phyloP scores from a whole-genome alignment of 441 rosid genomes.

The Populus hybrid region DNA sequence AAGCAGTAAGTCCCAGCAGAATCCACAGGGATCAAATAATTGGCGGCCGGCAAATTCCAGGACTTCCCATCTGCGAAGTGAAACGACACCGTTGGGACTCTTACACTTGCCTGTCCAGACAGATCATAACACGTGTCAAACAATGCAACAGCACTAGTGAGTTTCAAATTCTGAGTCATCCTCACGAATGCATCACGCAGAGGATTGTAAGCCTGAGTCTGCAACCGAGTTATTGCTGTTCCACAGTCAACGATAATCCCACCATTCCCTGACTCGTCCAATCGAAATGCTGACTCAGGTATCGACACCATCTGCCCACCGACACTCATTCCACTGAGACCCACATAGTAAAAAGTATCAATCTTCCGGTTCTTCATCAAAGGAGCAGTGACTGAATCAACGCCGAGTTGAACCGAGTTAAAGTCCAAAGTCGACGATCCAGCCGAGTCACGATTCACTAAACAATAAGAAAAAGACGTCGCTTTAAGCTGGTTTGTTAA shows the following conservation, averaged over 20 bases:
- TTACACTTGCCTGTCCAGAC: constrained; percentile 64
- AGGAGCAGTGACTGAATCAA: constrained; percentile 50
- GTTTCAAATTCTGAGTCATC: constrained; percentile 39
- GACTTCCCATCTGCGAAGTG: constrained; percentile 59
- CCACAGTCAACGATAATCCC: constrained; percentile 91
- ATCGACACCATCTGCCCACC: constrained; percentile 70
- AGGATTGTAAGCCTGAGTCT: constrained; percentile 60
- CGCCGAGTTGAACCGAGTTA: constrained; percentile 38
- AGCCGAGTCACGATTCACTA: constrained; percentile 65
- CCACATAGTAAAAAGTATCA: constrained; percentile 81
- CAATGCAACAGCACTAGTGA: constrained; percentile 63
- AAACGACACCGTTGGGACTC: constrained; percentile 84
- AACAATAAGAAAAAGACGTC: constrained; percentile 73
- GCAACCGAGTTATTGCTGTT: constrained; percentile 82
- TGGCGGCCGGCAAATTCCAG: constrained; percentile 71
- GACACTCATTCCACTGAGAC: constrained; percentile 72
- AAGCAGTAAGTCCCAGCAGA: constrained; percentile 72
- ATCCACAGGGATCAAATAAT: constrained; percentile 77
- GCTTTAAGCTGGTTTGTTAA: constrained; percentile 64
- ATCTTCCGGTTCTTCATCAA: constrained; percentile 60
- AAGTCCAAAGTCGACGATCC: constrained; percentile 68
- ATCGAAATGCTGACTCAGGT: constrained; percentile 54
- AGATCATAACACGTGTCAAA: constrained; percentile 88
- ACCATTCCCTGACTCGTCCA: constrained; percentile 65
- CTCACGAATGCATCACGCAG: constrained; percentile 66